Evolutionary conservation across 139 green algal species (phyloP).

Genomic region (Raphidocelis subcapitata): DNA sequence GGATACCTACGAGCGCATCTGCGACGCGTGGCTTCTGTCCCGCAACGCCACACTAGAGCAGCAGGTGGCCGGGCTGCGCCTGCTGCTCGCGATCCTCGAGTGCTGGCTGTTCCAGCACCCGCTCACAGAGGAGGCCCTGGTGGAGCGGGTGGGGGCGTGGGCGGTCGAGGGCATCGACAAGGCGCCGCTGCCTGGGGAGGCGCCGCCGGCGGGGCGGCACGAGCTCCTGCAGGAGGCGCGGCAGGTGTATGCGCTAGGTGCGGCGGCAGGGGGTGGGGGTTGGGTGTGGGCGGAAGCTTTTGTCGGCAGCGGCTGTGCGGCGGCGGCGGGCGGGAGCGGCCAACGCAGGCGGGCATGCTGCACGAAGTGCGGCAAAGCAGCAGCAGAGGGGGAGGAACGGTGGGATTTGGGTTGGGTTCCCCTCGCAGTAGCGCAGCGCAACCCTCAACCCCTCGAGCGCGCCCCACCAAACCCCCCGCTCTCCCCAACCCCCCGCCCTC

Average conservation of each 20-base stretch:
- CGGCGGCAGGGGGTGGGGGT: background rate
- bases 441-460: too few relatives aligned
- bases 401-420: too few relatives aligned
- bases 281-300: background rate
- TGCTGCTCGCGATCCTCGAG: constrained; percentile 42
- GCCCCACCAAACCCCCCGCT: too few relatives aligned
- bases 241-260: constrained; percentile 43
- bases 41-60: constrained; percentile 30
- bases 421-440: too few relatives aligned
- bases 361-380: too few relatives aligned
- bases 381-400: too few relatives aligned
- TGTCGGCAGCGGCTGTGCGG: background rate
- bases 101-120: constrained; percentile 55
- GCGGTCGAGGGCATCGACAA: constrained; percentile 25
- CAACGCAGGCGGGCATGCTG: background rate
- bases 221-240: constrained; percentile 35
- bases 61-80: constrained; percentile 39
- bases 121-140: constrained; percentile 46
- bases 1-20: constrained; percentile 38
- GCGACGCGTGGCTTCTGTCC: constrained; percentile 37
- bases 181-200: constrained; percentile 14
- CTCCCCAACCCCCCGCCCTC: too few relatives aligned
- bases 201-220: constrained; percentile 7
- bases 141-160: constrained; percentile 43
- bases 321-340: constrained; percentile 1